Evolutionary conservation across 208 protist species (phyloP), one percentile per base, ranked within the genome.

Genomic region (Vickermania spadyakhi): DNA sequence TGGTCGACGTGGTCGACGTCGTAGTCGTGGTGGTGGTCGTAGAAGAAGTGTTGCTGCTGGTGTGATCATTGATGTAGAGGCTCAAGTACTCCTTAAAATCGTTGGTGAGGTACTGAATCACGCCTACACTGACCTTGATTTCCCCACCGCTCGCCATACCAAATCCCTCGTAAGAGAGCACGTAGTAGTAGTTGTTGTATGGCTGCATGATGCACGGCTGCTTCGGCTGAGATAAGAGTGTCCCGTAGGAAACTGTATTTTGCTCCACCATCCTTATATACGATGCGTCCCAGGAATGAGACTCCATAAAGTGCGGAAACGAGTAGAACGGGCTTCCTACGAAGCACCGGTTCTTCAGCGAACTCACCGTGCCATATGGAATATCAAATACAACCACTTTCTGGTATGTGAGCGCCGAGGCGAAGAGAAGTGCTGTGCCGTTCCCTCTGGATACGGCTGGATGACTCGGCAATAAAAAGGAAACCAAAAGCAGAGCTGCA

Each of bases 151-250:
- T 56, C 22, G n/a, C 52, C 25, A 56, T 22, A 7, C n/a, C 52
- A 21, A 56, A 56, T 11, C 13, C 52, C 14, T 56, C 52, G 52
- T 28, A 28, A 13, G 52, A 26, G 7, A 56, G 25, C 22, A 28
- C 52, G n/a, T 56, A 28, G 52, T 56, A 56, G 52, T 56, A 56
- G 22, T 22, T 56, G 52, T 56, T 28, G 36, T 45, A 45, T 18
- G 36, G 36, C 36, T 45, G 36, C 36, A 45, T 45, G 36, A 45
- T 45, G 36, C 36, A 45, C 36, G 36, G 36, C 36, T 45, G 36
- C 36, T 45, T 45, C 11, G 36, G 36, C 36, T 45, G 36, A 7
- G 36, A 7, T 45, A 45, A 18, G 18, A 45, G 36, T 45, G 36
- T 45, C 11, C 36, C 36, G 18, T n/a, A 45, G 11, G n/a, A n/a